A percentile compares a stretch with the other conserved stretches of the same genome.
phyloP scores from a whole-genome alignment of 202 grass and related monocot species.

The Eragrostis tef region DNA sequence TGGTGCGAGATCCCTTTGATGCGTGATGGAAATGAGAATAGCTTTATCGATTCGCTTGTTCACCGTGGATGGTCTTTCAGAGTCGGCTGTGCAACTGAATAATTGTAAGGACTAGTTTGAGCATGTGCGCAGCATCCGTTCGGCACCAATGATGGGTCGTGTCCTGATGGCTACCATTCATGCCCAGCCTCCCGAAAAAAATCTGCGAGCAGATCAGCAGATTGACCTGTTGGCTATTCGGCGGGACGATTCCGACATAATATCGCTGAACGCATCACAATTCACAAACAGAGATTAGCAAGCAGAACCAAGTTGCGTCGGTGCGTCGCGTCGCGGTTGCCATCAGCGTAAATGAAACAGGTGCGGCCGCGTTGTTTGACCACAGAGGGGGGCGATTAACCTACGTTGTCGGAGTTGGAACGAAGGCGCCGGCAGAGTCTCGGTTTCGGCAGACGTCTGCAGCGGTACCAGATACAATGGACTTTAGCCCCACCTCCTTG shows the following conservation, averaged over 20 bases:
- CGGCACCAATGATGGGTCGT: background rate
- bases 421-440: background rate
- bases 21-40: background rate
- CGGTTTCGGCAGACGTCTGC: background rate
- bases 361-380: constrained; percentile 42
- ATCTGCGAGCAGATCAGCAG: background rate
- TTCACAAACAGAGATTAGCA: background rate
- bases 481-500: background rate
- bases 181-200: background rate
- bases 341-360: constrained; percentile 17
- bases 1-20: background rate
- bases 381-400: background rate
- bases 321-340: background rate
- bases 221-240: too few relatives aligned
- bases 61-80: background rate
- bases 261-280: background rate
- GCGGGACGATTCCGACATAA: background rate
- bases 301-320: background rate
- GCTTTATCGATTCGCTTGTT: background rate
- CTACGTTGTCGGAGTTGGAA: background rate
- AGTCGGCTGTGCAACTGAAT: background rate
- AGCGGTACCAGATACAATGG: background rate
- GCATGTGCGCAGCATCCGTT: background rate
- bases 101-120: background rate
- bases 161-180: background rate